These are phyloP conservation scores for Saccharomycopsis sp. DNA, from an alignment of 805 yeast genomes.

Conservation along the genomic window DNA sequence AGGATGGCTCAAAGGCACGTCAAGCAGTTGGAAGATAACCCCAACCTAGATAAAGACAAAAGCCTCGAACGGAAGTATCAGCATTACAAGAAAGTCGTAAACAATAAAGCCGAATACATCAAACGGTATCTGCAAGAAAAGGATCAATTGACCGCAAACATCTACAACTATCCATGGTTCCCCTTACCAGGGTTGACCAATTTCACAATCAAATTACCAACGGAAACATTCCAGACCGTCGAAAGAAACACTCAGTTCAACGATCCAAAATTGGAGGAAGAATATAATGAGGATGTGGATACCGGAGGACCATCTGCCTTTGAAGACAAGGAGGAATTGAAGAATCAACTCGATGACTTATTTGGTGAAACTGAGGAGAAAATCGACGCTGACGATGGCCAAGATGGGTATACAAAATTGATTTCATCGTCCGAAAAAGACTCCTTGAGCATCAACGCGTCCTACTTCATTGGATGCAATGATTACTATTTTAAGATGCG, in stretches of 20 bases:
- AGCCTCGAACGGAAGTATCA: background rate
- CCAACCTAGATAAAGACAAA: background rate
- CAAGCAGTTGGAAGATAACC: background rate
- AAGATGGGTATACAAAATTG: slow-evolving; percentile 3
- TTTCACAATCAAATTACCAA: slow-evolving; percentile 9
- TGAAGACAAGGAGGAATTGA: background rate
- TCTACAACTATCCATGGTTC: slow-evolving; percentile 18
- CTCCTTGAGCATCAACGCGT: background rate
- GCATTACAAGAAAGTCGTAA: slow-evolving; percentile 3
- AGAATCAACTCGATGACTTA: background rate
- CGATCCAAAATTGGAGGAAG: slow-evolving; percentile 11
- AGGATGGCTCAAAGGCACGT: slow-evolving; percentile 3
- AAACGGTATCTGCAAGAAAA: background rate
- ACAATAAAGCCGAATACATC: slow-evolving; percentile 4
- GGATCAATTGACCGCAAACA: slow-evolving; percentile 5
- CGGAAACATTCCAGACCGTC: background rate
- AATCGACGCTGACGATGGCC: background rate
- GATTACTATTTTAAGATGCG: background rate
- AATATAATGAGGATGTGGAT: background rate
- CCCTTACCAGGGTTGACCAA: slow-evolving; percentile 15
- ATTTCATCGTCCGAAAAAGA: background rate
- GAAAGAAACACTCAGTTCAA: slow-evolving; percentile 15
- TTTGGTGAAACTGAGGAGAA: background rate
- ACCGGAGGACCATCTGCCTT: background rate
- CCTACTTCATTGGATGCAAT: background rate